Evolutionary conservation across 78 protist genomes (phyloP), one percentile per base, ranked within the genome.

Genomic region (Speleostelium caveatum): DNA sequence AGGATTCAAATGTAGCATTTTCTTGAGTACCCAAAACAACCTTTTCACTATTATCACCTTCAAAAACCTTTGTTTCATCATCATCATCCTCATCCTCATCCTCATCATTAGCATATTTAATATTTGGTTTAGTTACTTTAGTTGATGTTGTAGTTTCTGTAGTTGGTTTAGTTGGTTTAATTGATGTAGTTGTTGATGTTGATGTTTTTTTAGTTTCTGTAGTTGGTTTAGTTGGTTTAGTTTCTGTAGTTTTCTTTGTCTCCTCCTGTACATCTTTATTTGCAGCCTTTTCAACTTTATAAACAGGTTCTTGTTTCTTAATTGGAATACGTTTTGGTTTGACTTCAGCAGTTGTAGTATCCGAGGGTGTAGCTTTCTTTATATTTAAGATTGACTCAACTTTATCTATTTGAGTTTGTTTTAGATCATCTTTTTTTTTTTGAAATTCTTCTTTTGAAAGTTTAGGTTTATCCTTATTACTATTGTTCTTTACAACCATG

Each of bases 1-100:
- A 90, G 28, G 21, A 14, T 32, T 59, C 92, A 51, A 94, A 96
- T 38, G 95, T 89, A 39, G 32, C 58, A 69, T 33, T 26, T 22
- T 39, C 63, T 26, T 14, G 6, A 14, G 63, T 58, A 19, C 6
- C 19, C 5, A 58, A 16, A 19, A 58, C 63, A n/a, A n/a, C n/a
- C n/a, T n/a, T n/a, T n/a, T n/a, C n/a, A n/a, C n/a, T n/a, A 19
- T 16, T 4, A 14, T 58, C 19, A n/a, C 35, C 24, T 58, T 16
- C 19, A 49, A 8, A 16, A 58, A 19, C 10, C 5, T 58, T 58
- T 19, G 16, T 16, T 1, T 53, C 33, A 55, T 55, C 22, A 58
- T 58, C 30, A 42, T 67, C 32, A 67, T 67, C 32, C 4, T 67
- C 28, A 42, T 2, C 28, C 5, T 42, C 17, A 67, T 42, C 32